phyloP scores from a whole-genome alignment of 495 filamentous ascomycete genomes.

The Sabuloglossum arenarium region DNA sequence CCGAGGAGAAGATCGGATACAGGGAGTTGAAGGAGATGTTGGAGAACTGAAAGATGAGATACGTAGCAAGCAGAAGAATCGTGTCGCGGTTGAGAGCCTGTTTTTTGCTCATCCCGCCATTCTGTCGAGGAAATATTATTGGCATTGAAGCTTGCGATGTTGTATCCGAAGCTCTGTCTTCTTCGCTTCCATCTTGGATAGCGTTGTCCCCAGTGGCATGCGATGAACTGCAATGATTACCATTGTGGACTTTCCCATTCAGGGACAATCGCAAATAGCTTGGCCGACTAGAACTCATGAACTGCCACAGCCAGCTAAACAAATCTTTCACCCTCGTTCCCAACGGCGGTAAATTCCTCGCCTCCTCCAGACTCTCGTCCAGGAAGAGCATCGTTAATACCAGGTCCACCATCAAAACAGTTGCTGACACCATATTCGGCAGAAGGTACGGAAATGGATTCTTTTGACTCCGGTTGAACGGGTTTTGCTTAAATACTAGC shows the following conservation, averaged over 20 bases:
- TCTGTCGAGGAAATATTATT: constrained; percentile 18
- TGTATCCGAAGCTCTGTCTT: constrained; percentile 15
- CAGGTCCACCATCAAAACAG: constrained; percentile 50
- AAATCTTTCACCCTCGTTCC: constrained; percentile 33
- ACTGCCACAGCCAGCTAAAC: constrained; percentile 57
- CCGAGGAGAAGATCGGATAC: constrained; percentile 77
- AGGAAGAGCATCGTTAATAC: constrained; percentile 53
- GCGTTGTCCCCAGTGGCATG: not conserved
- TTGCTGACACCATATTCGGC: constrained; percentile 60
- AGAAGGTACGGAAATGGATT: constrained; percentile 63
- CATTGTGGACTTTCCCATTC: not conserved
- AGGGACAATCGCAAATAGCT: constrained; percentile 30
- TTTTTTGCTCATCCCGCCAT: constrained; percentile 12
- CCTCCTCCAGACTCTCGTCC: constrained; percentile 72
- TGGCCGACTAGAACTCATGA: constrained; percentile 36
- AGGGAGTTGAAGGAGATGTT: constrained; percentile 82
- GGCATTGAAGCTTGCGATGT: constrained; percentile 17
- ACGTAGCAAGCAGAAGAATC: constrained; percentile 55
- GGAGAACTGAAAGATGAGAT: constrained; percentile 69
- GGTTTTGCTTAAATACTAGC: constrained; percentile 38
- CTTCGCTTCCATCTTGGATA: constrained; percentile 20
- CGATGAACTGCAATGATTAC: not conserved
- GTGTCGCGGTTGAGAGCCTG: constrained; percentile 56
- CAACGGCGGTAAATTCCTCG: constrained; percentile 37
- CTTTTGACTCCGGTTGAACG: constrained; percentile 21